Conservation (phyloP, 805 yeast genomes). For the Sugiyamaella valdiviana region DNA sequence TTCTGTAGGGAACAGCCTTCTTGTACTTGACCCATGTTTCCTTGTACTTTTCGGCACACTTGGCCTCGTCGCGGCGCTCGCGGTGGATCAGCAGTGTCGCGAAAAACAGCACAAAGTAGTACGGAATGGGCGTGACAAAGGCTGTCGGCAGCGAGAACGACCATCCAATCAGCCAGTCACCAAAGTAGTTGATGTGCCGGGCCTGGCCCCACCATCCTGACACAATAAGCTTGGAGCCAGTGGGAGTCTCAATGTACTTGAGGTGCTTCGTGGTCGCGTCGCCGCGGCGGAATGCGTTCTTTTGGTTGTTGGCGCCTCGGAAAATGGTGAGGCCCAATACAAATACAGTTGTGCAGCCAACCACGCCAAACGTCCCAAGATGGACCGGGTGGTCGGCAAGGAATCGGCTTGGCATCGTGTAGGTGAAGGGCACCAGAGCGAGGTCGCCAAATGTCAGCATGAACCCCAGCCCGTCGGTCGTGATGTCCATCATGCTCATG, state of each 20-base stretch:
- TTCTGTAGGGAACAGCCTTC: conserved; percentile 75
- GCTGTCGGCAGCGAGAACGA: conserved; percentile 94
- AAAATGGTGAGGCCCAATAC: conserved; percentile 71
- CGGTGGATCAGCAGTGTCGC: conserved; percentile 78
- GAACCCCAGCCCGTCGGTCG: conserved; percentile 95
- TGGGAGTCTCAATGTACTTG: conserved; percentile 61
- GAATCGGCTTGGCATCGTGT: conserved; percentile 79
- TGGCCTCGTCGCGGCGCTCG: conserved; percentile 85
- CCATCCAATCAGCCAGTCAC: conserved; percentile 89
- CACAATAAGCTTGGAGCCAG: conserved; percentile 72
- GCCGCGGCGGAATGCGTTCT: conserved; percentile 76
- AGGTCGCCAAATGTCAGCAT: conserved; percentile 95
- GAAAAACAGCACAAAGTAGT: conserved; percentile 81
- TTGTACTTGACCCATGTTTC: conserved; percentile 81
- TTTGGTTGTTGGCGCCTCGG: conserved; percentile 78
- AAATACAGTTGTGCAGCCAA: conserved; percentile 44
- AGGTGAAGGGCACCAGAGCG: conserved; percentile 87
- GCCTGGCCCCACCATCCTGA: conserved; percentile 97
- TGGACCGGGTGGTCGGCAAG: conserved; percentile 56
- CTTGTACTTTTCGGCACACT: conserved; percentile 82
- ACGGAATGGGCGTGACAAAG: conserved; percentile 70
- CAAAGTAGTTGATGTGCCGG: conserved; percentile 91
- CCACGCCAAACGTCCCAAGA: conserved; percentile 40
- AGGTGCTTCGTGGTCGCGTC: conserved; percentile 54
- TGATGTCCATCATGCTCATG: conserved; percentile 89